Percentiles rank a stretch among this genome's conserved stretches.
These are phyloP conservation scores for Tolypocladium album DNA, from an alignment of 2,329 filamentous ascomycete species.

Conservation along the genomic window DNA sequence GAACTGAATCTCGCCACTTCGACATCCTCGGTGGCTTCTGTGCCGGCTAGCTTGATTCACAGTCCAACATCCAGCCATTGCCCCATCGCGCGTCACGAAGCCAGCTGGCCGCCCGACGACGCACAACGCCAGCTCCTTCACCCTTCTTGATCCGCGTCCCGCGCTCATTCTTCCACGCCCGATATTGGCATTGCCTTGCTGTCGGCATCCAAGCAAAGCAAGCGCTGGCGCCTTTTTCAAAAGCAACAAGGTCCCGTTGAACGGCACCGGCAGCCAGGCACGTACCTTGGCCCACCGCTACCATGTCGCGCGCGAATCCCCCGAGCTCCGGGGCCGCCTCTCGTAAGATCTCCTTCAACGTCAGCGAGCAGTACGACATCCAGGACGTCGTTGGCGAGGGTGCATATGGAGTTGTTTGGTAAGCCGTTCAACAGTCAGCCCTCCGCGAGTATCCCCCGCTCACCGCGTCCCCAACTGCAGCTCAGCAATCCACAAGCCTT, in stretches of 20 bases:
- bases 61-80: background rate
- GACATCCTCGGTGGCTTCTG: background rate
- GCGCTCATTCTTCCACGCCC: background rate
- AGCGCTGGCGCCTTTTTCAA: background rate
- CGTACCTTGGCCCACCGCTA: background rate
- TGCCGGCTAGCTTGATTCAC: background rate
- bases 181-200: background rate
- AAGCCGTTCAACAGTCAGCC: conserved; percentile 25
- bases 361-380: conserved; percentile 98
- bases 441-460: background rate
- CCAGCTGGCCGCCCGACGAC: background rate
- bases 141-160: background rate
- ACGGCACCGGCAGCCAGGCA: background rate
- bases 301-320: conserved; percentile 46
- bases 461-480: conserved; percentile 30
- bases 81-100: background rate
- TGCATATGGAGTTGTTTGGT: conserved; percentile 98
- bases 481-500: conserved; percentile 96
- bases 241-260: background rate
- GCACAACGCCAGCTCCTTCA: background rate
- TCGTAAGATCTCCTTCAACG: conserved; percentile 98
- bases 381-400: conserved; percentile 98
- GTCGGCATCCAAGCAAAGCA: background rate
- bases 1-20: background rate
- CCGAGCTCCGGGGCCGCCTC: conserved; percentile 51